phyloP scores from a whole-genome alignment of 1,284 basidiomycete species.

The Puccinia horiana region DNA sequence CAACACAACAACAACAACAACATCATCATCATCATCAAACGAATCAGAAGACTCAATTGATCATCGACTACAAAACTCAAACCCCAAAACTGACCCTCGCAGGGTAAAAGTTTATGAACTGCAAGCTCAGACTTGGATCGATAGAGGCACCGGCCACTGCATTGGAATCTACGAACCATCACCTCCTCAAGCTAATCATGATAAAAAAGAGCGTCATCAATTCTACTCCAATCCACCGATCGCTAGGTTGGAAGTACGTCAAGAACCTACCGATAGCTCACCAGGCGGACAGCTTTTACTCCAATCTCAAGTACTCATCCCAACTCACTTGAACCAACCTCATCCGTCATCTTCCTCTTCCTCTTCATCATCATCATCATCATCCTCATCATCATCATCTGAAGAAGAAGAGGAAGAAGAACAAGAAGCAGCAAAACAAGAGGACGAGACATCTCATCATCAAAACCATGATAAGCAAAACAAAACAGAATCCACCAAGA shows the following conservation, averaged over 20 bases:
- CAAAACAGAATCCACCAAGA: not conserved
- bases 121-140: slow-evolving; percentile 81
- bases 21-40: not conserved
- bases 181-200: slow-evolving; percentile 12
- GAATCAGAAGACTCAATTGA: not conserved
- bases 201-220: slow-evolving; percentile 19
- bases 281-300: slow-evolving; percentile 31
- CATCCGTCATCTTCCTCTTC: slow-evolving; percentile 38
- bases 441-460: not conserved
- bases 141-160: slow-evolving; percentile 91
- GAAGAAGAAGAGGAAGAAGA: slow-evolving; percentile 32
- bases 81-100: slow-evolving; percentile 44
- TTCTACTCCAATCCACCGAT: not conserved
- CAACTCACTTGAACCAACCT: not conserved
- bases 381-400: slow-evolving; percentile 27
- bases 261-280: slow-evolving; percentile 36
- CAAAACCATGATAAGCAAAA: slow-evolving; percentile 8
- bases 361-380: slow-evolving; percentile 37
- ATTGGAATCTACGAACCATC: slow-evolving; percentile 68
- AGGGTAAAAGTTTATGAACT: slow-evolving; percentile 80
- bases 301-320: slow-evolving; percentile 44
- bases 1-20: not conserved
- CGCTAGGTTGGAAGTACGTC: slow-evolving; percentile 38
- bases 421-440: not conserved
- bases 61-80: not conserved